Evolutionary conservation across 306 rosid genomes (phyloP).

Genomic region (Oxytropis ochrocephala): DNA sequence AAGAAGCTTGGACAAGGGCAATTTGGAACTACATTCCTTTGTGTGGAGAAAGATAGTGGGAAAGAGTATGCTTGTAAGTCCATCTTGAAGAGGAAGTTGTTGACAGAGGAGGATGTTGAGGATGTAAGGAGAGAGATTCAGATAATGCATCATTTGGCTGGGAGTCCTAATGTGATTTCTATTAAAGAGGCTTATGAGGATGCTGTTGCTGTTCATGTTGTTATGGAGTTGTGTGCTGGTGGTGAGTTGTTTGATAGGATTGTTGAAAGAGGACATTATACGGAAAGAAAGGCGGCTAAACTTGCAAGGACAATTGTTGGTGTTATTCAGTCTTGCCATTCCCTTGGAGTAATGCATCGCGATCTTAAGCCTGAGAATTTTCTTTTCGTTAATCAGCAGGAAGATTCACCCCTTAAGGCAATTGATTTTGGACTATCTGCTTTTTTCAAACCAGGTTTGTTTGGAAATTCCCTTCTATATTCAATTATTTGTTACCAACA

Average conservation of each 20-base stretch:
- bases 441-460: slow-evolving; percentile 88
- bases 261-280: slow-evolving; percentile 58
- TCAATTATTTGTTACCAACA: neutral
- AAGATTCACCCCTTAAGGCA: slow-evolving; percentile 78
- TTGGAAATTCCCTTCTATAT: neutral
- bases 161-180: slow-evolving; percentile 43
- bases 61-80: slow-evolving; percentile 84
- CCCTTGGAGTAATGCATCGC: slow-evolving; percentile 93
- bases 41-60: slow-evolving; percentile 62
- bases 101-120: slow-evolving; percentile 60
- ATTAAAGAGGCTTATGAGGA: slow-evolving; percentile 85
- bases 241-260: slow-evolving; percentile 92
- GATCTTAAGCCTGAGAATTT: slow-evolving; percentile 96
- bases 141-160: slow-evolving; percentile 86
- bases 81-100: slow-evolving; percentile 63
- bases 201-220: slow-evolving; percentile 73
- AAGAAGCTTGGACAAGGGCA: slow-evolving; percentile 77
- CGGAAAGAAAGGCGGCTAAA: slow-evolving; percentile 74
- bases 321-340: slow-evolving; percentile 80
- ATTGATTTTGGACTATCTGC: slow-evolving; percentile 88
- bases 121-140: slow-evolving; percentile 93
- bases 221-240: slow-evolving; percentile 84
- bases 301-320: slow-evolving; percentile 67
- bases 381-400: slow-evolving; percentile 63
- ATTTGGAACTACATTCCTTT: slow-evolving; percentile 72